These are phyloP conservation scores for Epichloe elymi DNA, from an alignment of 2,329 filamentous ascomycete species.

Conservation along the genomic window DNA sequence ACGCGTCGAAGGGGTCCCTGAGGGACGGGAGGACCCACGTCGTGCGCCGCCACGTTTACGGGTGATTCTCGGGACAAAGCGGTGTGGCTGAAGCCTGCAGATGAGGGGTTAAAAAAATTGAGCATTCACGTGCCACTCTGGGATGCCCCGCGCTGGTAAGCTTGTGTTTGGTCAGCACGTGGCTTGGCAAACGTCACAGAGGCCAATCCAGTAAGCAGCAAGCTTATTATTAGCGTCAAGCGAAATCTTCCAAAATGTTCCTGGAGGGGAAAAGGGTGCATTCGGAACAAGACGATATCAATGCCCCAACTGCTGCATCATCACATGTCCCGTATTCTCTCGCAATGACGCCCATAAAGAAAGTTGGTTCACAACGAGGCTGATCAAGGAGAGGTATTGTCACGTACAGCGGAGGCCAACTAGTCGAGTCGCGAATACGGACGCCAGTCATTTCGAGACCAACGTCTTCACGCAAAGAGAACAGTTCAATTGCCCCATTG, in stretches of 20 bases:
- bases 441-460: not conserved
- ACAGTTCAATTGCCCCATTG: not conserved
- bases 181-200: not conserved
- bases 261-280: too few species aligned
- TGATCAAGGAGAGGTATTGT: too few species aligned
- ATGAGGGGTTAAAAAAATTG: not conserved
- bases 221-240: too few species aligned
- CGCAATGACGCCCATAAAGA: too few species aligned
- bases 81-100: not conserved
- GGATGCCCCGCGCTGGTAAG: not conserved
- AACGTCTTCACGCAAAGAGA: not conserved
- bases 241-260: too few species aligned
- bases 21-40: not conserved
- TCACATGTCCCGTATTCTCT: too few species aligned
- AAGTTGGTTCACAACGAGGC: too few species aligned
- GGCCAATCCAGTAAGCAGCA: too few species aligned
- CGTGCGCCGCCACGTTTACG: not conserved
- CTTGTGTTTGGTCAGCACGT: not conserved
- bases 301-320: too few species aligned
- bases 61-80: not conserved
- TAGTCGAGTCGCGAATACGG: not conserved
- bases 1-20: slow-evolving; percentile 4
- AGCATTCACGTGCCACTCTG: not conserved
- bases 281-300: too few species aligned
- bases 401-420: too few species aligned